These are phyloP conservation scores for Curvularia sp. DNA, from an alignment of 2,329 filamentous ascomycete genomes.

Conservation along the genomic window DNA sequence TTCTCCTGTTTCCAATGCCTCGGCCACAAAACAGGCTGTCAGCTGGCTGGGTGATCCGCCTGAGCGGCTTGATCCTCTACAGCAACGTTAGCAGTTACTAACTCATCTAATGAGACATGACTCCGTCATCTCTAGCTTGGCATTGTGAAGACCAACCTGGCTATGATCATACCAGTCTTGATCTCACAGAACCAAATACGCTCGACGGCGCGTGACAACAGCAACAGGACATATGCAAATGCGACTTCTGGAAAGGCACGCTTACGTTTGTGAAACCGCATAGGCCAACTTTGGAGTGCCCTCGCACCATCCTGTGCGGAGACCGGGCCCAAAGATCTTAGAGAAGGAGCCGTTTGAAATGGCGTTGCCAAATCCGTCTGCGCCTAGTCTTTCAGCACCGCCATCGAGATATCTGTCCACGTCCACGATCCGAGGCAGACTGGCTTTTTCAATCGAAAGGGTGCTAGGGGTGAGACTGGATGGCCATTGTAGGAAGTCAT, in stretches of 20 bases:
- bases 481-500: slow-evolving; percentile 88
- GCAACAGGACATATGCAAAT: neutral
- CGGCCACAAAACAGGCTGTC: slow-evolving; percentile 63
- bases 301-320: slow-evolving; percentile 89
- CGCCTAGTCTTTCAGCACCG: slow-evolving; percentile 55
- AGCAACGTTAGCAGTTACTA: slow-evolving; percentile 31
- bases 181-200: neutral
- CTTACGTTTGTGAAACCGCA: slow-evolving; percentile 66
- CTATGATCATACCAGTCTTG: neutral
- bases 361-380: slow-evolving; percentile 76
- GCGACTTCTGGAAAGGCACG: slow-evolving; percentile 3
- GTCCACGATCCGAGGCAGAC: slow-evolving; percentile 77
- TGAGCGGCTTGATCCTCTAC: slow-evolving; percentile 64
- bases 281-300: slow-evolving; percentile 68
- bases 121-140: slow-evolving; percentile 9
- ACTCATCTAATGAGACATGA: slow-evolving; percentile 13
- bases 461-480: slow-evolving; percentile 39
- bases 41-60: slow-evolving; percentile 68
- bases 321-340: slow-evolving; percentile 83
- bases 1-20: slow-evolving; percentile 60
- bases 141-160: neutral
- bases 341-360: slow-evolving; percentile 89
- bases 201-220: slow-evolving; percentile 5
- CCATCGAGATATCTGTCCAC: slow-evolving; percentile 74
- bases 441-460: slow-evolving; percentile 51